Evolutionary conservation across 805 yeast genomes (phyloP).

Genomic region (Dipodascus geniculatus): DNA sequence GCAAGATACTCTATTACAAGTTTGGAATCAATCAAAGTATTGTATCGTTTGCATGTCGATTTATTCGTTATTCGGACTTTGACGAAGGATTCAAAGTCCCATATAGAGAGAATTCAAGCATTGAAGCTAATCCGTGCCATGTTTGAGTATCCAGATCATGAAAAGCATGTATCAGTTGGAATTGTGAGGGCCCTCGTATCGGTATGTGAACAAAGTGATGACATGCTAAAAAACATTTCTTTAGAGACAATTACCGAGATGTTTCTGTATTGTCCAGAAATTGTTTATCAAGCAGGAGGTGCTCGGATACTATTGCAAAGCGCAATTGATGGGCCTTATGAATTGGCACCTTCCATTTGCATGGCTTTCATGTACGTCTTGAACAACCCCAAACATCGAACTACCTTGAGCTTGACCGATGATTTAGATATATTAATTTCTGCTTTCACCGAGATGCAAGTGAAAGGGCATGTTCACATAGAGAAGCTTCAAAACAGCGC

Average conservation of each 20-base stretch:
- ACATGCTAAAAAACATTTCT: slow-evolving; percentile 37
- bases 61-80: slow-evolving; percentile 53
- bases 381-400: slow-evolving; percentile 44
- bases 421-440: slow-evolving; percentile 55
- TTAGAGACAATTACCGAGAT: slow-evolving; percentile 45
- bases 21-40: slow-evolving; percentile 38
- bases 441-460: slow-evolving; percentile 56
- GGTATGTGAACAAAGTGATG: slow-evolving; percentile 43
- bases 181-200: slow-evolving; percentile 57
- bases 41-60: slow-evolving; percentile 47
- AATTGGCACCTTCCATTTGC: slow-evolving; percentile 31
- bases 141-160: slow-evolving; percentile 43
- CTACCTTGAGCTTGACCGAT: slow-evolving; percentile 43
- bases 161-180: slow-evolving; percentile 43
- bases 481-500: slow-evolving; percentile 52
- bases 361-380: slow-evolving; percentile 43
- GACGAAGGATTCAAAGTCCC: slow-evolving; percentile 40
- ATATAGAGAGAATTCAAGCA: slow-evolving; percentile 67
- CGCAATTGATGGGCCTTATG: slow-evolving; percentile 44
- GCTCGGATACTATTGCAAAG: slow-evolving; percentile 33
- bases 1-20: slow-evolving; percentile 53
- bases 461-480: slow-evolving; percentile 34
- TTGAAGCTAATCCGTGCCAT: slow-evolving; percentile 56
- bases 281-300: slow-evolving; percentile 35
- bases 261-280: slow-evolving; percentile 32